Base-by-base conservation (phyloP, 179 eudicot species). In the Spergularia azorica region DNA sequence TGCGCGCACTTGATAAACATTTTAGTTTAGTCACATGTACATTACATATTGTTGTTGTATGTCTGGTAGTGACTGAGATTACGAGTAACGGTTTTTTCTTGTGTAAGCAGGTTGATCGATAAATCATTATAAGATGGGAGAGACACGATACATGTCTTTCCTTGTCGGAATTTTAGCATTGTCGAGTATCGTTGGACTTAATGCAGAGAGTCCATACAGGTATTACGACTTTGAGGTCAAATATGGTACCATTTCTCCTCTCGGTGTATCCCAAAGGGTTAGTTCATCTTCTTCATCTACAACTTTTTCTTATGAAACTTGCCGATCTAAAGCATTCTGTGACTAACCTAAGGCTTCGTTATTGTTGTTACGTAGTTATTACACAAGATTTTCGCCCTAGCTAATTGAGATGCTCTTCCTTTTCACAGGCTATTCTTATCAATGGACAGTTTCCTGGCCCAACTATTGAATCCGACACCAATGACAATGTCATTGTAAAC, bases 401-500 rank as follows among this genome's bases (percentile, higher is more conserved):
- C 32, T 26, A 26, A 26, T 0, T 26, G 32, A 26, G 32, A 26
- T 26, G 32, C 2, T 26, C 32, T 26, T 26, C 32, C 32, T 26
- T 0, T 26, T 26, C 32, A 2, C 76, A 92, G 95, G 93, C 83
- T 10, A 94, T 94, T 76, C 89, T 90, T 26, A 88, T 94, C 60
- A 94, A 94, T 59, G 98, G 94, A 57, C 87, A 83, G 52, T 94
- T 94, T 75, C 98, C 98, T 16, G 95, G 98, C 43, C 98, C 98
- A 6, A 81, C 86, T 14, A 71, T 94, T 32, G 84, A 87, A 41
- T 79, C 79, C 32, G 80, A 81, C 12, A 92, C 97, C 74, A 94
- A 94, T 70, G 94, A 94, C 83, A 94, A 94, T 76, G 72, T 92
- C 39, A 71, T 87, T 63, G 79, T 92, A 38, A 87, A 85, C 76